These are phyloP conservation scores for Spathaspora sp. DNA, from an alignment of 1,139 yeast species.

Conservation along the genomic window DNA sequence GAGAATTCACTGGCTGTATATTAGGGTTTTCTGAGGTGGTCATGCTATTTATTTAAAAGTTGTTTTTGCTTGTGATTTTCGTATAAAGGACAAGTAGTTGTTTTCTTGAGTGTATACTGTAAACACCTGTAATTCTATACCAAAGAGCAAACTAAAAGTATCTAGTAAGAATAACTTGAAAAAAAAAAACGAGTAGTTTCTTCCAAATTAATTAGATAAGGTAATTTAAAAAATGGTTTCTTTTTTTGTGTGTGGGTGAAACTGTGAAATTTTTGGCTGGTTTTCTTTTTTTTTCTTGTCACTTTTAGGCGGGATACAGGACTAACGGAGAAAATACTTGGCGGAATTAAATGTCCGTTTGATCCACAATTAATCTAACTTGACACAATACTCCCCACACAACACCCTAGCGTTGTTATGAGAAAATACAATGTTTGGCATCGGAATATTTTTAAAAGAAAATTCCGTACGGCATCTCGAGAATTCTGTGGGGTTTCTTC, in stretches of 20 bases:
- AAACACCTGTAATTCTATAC: neutral
- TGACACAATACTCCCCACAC: constrained; percentile 1
- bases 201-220: neutral
- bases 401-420: neutral
- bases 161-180: neutral
- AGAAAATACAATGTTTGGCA: neutral
- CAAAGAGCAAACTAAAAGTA: neutral
- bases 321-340: neutral
- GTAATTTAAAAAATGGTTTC: neutral
- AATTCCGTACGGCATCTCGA: constrained; percentile 1
- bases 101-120: neutral
- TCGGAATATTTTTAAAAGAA: neutral
- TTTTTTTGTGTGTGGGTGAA: constrained; percentile 1
- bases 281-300: neutral
- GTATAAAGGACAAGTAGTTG: constrained; percentile 15
- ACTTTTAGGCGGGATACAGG: neutral
- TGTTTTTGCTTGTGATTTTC: constrained; percentile 43
- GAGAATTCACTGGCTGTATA: constrained; percentile 9
- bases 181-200: neutral
- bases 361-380: neutral
- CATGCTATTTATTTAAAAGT: constrained; percentile 19
- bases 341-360: neutral
- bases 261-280: neutral
- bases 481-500: constrained; percentile 1
- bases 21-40: constrained; percentile 5